Evolutionary conservation across 768 basidiomycete species (phyloP), one percentile per base, ranked within the genome.

Genomic region (Roridomyces roridus): DNA sequence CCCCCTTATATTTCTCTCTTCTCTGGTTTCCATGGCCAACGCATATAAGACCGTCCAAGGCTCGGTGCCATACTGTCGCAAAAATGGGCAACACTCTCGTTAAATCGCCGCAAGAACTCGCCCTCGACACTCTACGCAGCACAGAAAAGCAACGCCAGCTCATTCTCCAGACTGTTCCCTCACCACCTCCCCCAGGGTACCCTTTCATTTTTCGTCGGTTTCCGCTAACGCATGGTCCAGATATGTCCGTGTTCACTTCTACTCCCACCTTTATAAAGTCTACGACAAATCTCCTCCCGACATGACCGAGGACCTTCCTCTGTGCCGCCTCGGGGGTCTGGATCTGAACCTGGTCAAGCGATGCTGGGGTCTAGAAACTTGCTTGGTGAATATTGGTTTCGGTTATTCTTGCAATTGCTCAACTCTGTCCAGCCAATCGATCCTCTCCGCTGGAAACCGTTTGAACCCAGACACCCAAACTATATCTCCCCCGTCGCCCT

Each of bases 381-480:
- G 56, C n/a, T 37, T 55, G 46, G 61, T 63, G 45, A 21, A 21
- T 39, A n/a, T 29, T 10, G 24, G 6, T 12, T 43, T 5, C 9
- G 17, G 23, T 20, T 34, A 5, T 7, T 21, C 11, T 46, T 37
- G 18, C 23, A 20, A 4, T 20, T 37, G 12, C n/a, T 4, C 21
- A 35, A 15, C 11, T 34, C 7, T 34, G 15, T 34, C 9, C 26
- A 63, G 61, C 61, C 61, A 3, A 53, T 63, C 6, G 61, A 59
- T 24, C 61, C 61, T 43, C 40, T 63, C 23, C 52, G 61, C 51
- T 63, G 61, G 57, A 63, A 58, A 35, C 61, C 61, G 1, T 55
- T 63, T n/a, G 26, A 55, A 21, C 61, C 57, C 31, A 52, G 44
- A 2, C 44, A 55, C 17, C 21, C 40, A n/a, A 29, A 63, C 46